phyloP scores from a whole-genome alignment of 2,329 filamentous ascomycete genomes.

The Phialophora verrucosa region DNA sequence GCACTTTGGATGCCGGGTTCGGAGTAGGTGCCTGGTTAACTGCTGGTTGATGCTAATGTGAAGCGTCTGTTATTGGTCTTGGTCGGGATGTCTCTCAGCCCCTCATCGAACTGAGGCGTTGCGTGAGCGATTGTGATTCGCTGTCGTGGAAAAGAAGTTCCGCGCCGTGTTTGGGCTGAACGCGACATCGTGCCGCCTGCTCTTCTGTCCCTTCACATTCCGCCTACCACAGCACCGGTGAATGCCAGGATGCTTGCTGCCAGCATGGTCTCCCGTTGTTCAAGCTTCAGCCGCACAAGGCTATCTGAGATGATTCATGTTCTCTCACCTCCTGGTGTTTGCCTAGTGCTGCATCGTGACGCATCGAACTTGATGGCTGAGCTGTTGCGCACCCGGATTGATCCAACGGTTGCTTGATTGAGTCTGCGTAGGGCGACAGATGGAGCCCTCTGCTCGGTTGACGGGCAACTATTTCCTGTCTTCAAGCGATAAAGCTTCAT shows the following conservation, averaged over 20 bases:
- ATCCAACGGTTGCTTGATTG: conserved; percentile 8
- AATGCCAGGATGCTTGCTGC: not conserved
- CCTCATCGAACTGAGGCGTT: not conserved
- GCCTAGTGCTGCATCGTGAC: conserved; percentile 12
- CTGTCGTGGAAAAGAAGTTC: conserved; percentile 5
- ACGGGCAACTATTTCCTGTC: not conserved
- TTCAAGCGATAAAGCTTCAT: not conserved
- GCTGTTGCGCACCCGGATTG: not conserved
- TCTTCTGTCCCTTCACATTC: not conserved
- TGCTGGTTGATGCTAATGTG: conserved; percentile 4
- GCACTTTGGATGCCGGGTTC: not conserved
- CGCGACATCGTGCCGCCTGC: not conserved
- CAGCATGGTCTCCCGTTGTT: not conserved
- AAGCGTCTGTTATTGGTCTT: conserved; percentile 9
- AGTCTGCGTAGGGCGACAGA: not conserved
- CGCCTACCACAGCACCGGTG: not conserved
- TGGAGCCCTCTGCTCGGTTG: not conserved
- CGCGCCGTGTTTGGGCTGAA: not conserved
- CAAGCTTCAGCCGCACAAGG: conserved; percentile 11
- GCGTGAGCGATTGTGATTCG: not conserved
- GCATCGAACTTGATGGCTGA: conserved; percentile 4
- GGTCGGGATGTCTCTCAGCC: conserved; percentile 9
- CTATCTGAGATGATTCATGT: not conserved
- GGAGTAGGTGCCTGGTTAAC: not conserved
- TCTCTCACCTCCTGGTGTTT: not conserved